Conservation (phyloP, 352 stramenopile species). For the Phytopythium cucurbitacearum region DNA sequence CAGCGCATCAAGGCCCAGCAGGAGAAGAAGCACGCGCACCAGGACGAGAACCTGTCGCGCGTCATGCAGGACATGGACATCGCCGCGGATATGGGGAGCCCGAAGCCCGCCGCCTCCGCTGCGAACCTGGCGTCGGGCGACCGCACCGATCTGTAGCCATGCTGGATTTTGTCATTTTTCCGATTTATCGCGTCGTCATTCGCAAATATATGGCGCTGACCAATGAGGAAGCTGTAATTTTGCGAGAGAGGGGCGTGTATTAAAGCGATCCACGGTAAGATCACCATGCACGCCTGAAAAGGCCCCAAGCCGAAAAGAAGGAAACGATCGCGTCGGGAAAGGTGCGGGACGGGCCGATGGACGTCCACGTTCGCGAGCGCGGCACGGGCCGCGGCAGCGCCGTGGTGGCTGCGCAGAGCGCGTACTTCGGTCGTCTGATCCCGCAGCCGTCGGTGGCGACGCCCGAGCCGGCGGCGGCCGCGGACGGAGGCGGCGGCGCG, state of each 20-base stretch:
- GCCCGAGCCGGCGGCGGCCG: not conserved
- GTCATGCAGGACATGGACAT: slow-evolving; percentile 86
- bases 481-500: slow-evolving; percentile 1
- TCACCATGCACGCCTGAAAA: not conserved
- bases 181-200: not conserved
- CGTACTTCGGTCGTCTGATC: slow-evolving; percentile 41
- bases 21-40: slow-evolving; percentile 31
- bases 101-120: slow-evolving; percentile 11
- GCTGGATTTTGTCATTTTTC: not conserved
- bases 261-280: not conserved
- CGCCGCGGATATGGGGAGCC: slow-evolving; percentile 31
- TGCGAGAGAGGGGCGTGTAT: too few species aligned
- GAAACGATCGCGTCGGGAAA: too few species aligned
- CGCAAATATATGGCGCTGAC: too few species aligned
- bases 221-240: too few species aligned
- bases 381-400: not conserved
- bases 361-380: slow-evolving; percentile 12
- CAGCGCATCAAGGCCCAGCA: slow-evolving; percentile 64
- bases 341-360: not conserved
- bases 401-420: slow-evolving; percentile 4
- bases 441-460: slow-evolving; percentile 17
- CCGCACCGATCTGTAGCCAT: slow-evolving; percentile 52
- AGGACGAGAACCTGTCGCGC: slow-evolving; percentile 51
- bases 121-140: slow-evolving; percentile 25
- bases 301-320: too few species aligned